Evolutionary conservation across 176 grass and related monocot species (phyloP), one percentile per base, ranked within the genome.

Genomic region (Cenchrus americanus): DNA sequence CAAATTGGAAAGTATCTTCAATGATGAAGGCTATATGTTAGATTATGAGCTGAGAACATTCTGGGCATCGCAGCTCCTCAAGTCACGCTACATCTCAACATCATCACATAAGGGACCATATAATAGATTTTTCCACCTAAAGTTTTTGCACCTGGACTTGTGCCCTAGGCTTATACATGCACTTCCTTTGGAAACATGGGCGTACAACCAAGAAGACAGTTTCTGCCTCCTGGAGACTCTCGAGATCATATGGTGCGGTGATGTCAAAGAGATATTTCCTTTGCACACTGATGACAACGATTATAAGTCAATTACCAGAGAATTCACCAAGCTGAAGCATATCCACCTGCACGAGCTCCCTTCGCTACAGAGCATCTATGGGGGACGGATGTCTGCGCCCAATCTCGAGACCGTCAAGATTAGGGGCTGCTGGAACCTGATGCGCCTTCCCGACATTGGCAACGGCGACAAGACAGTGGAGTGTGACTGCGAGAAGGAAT

Each of bases 391-490:
- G 47, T 22, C 32, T 0, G 7, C 84, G 1, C 84, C 84, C 17
- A 8, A 3, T 19, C 77, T 86, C 1, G 3, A 80, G 37, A 80
- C 84, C 0, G 11, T 86, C 27, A 86, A 66, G 10, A 66, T 80
- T 23, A 80, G 60, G 18, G 84, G 77, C 7, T 86, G 84, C 37
- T 86, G 84, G 77, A 86, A 69, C 77, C 77, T 86, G 7, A 80
- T 0, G 5, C 34, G 37, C 11, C 23, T 86, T 14, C 84, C 69
- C 1, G 0, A 5, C 9, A 11, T 6, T 0, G 5, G 22, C 2
- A 3, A 37, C 2, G 34, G 34, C 34, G 4, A 37, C 6, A 0
- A 10, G 5, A 1, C 2, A 8, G 84, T 80, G 14, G 40, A 27
- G 41, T 77, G 49, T 0, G 74, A 85, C 19, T 85, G 75, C 14